Evolutionary conservation across 306 rosid species (phyloP), one percentile per base, ranked within the genome.

Genomic region (Inga laurina): DNA sequence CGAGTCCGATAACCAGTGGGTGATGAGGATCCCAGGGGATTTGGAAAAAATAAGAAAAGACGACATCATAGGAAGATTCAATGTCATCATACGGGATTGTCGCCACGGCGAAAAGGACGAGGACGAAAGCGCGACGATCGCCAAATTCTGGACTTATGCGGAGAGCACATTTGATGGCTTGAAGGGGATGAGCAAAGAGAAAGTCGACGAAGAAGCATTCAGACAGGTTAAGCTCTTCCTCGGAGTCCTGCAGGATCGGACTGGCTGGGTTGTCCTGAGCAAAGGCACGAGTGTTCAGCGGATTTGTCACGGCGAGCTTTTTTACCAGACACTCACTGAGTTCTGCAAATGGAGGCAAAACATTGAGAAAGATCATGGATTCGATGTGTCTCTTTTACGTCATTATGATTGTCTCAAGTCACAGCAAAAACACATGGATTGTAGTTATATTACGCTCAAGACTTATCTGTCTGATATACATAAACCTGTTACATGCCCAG

Each of bases 221-320:
- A 4, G 13, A 4, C 30, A 74, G 2, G 89, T 86, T 75, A 82
- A 79, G 76, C 70, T 76, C 13, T 61, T 86, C 72, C 84, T 86
- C 2, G 80, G 86, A 22, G 79, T 86, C 2, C 83, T 76, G 59
- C 86, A 48, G 22, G 86, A 86, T 32, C 86, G 48, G 10, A 74
- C 76, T 37, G 89, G 89, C 15, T 86, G 89, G 86, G 89, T 32
- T 34, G 61, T 86, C 75, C 86, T 86, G 0, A 61, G 72, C 34
- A 82, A 86, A 82, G 89, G 89, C 0, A 34, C 76, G 0, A 82
- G 82, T 44, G 72, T 86, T 32, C 79, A 64, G 81, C n/a, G 79
- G 27, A 68, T 86, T 10, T 82, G 86, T 41, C 89, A 80, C 4
- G 84, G 82, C 4, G 86, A 82, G 24, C 72, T 84, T 8, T 82